A percentile compares a stretch with the other conserved stretches of the same genome.
Conservation (phyloP, 2,329 filamentous ascomycete genomes). For the Rugonectria rugulosa region DNA sequence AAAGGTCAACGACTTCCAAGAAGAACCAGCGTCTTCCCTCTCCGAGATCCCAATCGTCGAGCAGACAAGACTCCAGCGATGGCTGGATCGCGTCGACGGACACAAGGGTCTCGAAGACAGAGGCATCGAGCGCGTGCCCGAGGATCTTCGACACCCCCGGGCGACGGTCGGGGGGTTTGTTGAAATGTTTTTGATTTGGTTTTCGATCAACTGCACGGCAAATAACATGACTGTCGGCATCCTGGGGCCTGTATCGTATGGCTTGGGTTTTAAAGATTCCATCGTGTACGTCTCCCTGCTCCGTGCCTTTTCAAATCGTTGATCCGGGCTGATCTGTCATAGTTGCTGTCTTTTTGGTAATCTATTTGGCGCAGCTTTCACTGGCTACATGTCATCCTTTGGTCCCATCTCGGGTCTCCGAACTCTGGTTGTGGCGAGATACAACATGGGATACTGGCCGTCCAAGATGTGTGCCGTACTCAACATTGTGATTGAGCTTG, state of each 20-base stretch:
- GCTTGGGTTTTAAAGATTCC: not conserved
- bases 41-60: not conserved
- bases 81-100: not conserved
- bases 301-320: too few relatives aligned
- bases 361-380: not conserved
- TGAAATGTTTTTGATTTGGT: constrained; percentile 1
- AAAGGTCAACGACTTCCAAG: not conserved
- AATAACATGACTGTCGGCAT: constrained; percentile 3
- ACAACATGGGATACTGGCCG: not conserved
- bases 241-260: not conserved
- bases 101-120: not conserved
- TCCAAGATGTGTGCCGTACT: not conserved
- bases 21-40: not conserved
- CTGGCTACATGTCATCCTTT: not conserved
- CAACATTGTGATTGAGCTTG: not conserved
- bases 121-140: not conserved
- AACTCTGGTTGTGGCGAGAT: not conserved
- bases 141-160: not conserved
- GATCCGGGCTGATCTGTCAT: not conserved
- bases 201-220: not conserved
- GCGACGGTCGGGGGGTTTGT: not conserved
- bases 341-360: not conserved
- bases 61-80: not conserved
- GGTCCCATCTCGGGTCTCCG: not conserved
- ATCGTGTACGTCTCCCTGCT: not conserved